A percentile compares a stretch with the other conserved stretches of the same genome.
These are phyloP conservation scores for Sporobolomyces phaffii DNA, from an alignment of 768 basidiomycete genomes.

Conservation along the genomic window DNA sequence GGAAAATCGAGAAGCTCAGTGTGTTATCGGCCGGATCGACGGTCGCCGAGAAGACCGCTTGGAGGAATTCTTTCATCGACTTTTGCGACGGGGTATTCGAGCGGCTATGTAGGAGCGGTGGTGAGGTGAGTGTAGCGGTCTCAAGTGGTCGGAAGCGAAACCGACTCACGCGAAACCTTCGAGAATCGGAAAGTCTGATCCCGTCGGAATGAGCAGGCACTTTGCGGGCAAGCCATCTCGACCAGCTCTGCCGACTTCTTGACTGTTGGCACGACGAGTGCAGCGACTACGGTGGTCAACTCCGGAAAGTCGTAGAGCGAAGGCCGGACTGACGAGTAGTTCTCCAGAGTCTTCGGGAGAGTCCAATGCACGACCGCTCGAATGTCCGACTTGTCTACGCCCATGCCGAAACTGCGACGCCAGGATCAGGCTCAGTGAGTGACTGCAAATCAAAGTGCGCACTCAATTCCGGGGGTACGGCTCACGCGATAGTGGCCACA, in stretches of 20 bases:
- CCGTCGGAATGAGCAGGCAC: constrained; percentile 48
- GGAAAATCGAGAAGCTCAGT: constrained; percentile 30
- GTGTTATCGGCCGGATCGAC: constrained; percentile 27
- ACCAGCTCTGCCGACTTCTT: constrained; percentile 96
- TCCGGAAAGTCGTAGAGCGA: constrained; percentile 56
- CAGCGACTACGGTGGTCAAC: background rate
- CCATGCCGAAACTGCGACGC: constrained; percentile 99
- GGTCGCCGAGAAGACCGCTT: constrained; percentile 24
- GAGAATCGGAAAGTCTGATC: constrained; percentile 51
- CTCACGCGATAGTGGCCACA: constrained; percentile 73
- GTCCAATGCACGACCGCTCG: constrained; percentile 81
- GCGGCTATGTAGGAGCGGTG: constrained; percentile 39
- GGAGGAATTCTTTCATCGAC: constrained; percentile 37
- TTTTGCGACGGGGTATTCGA: constrained; percentile 52
- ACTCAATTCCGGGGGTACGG: no score
- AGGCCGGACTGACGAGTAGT: constrained; percentile 57
- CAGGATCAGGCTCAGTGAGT: no score
- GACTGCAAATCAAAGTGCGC: no score
- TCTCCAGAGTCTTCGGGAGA: constrained; percentile 54
- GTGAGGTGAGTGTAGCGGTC: background rate
- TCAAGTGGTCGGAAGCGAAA: background rate
- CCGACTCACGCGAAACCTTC: constrained; percentile 50
- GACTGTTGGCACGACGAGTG: constrained; percentile 44
- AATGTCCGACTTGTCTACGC: constrained; percentile 73
- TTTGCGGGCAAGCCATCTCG: constrained; percentile 63